phyloP scores from a whole-genome alignment of 2,329 filamentous ascomycete genomes.

The Zymoseptoria crescenta region DNA sequence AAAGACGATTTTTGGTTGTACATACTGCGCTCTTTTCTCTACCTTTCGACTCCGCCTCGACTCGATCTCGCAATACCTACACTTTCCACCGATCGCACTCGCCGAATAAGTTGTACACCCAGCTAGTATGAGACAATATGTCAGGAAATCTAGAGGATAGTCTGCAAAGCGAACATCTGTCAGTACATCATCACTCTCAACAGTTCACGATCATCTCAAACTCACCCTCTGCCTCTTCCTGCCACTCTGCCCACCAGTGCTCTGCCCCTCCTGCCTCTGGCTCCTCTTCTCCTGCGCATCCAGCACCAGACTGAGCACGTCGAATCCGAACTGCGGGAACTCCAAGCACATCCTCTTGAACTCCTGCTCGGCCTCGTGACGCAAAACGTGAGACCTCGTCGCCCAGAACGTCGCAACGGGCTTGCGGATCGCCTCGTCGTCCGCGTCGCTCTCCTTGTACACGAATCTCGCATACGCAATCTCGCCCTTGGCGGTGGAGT shows the following conservation, averaged over 20 bases:
- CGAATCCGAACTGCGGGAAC: slow-evolving; percentile 85
- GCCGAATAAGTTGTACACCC: not conserved
- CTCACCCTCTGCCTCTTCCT: slow-evolving; percentile 32
- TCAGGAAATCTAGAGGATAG: not conserved
- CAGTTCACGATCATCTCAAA: not conserved
- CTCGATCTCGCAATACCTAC: not conserved
- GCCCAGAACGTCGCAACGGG: slow-evolving; percentile 92
- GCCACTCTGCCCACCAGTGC: slow-evolving; percentile 29
- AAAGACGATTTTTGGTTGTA: not conserved
- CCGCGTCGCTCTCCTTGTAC: slow-evolving; percentile 64
- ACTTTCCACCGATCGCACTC: not conserved
- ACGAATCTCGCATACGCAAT: slow-evolving; percentile 88
- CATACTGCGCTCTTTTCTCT: not conserved
- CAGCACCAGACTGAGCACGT: slow-evolving; percentile 65
- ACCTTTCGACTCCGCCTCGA: not conserved
- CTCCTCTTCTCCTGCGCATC: slow-evolving; percentile 43
- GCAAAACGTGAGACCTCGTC: slow-evolving; percentile 66
- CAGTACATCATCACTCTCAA: not conserved
- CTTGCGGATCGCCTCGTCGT: slow-evolving; percentile 66
- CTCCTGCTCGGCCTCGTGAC: slow-evolving; percentile 77
- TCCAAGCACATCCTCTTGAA: slow-evolving; percentile 81
- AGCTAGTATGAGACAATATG: not conserved
- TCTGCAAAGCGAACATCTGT: not conserved
- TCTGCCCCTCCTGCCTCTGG: slow-evolving; percentile 30
- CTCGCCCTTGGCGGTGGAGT: slow-evolving; percentile 80